Evolutionary conservation across 1,284 basidiomycete genomes (phyloP).

Genomic region (Ganoderma lingzhi): DNA sequence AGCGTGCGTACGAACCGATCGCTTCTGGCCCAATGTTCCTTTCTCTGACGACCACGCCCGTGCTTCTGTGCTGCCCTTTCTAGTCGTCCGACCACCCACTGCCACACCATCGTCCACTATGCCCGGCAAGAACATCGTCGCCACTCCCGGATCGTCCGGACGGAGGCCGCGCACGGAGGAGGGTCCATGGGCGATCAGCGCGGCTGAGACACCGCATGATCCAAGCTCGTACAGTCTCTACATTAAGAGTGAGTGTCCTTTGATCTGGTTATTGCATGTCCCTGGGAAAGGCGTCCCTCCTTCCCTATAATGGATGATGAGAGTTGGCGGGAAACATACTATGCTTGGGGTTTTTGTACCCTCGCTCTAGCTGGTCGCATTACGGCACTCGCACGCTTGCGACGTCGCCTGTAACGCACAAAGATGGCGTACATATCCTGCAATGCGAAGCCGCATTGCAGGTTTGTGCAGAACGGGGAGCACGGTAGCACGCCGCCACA

Average conservation of each 20-base stretch:
- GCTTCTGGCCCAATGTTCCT: constrained; percentile 45
- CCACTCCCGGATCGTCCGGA: constrained; percentile 42
- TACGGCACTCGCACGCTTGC: neutral
- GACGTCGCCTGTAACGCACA: too few relatives aligned
- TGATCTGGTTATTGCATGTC: constrained; percentile 24
- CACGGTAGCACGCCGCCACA: too few relatives aligned
- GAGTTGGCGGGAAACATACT: neutral
- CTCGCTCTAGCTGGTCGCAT: neutral
- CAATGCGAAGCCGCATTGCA: too few relatives aligned
- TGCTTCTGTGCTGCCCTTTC: constrained; percentile 4
- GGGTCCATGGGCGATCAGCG: constrained; percentile 60
- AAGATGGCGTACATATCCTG: too few relatives aligned
- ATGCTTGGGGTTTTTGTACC: neutral
- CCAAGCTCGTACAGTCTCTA: constrained; percentile 52
- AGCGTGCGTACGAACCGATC: constrained; percentile 33
- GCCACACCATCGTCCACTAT: constrained; percentile 44
- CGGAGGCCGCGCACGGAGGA: constrained; percentile 48
- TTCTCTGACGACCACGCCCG: constrained; percentile 44
- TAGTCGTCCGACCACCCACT: constrained; percentile 27
- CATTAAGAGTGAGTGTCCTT: constrained; percentile 53
- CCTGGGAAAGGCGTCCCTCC: neutral
- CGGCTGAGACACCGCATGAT: constrained; percentile 56
- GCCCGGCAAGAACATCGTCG: constrained; percentile 44
- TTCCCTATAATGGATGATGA: neutral
- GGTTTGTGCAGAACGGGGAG: too few relatives aligned